These are phyloP conservation scores for Fusarium sp. DNA, from an alignment of 2,329 filamentous ascomycete species.

Conservation along the genomic window DNA sequence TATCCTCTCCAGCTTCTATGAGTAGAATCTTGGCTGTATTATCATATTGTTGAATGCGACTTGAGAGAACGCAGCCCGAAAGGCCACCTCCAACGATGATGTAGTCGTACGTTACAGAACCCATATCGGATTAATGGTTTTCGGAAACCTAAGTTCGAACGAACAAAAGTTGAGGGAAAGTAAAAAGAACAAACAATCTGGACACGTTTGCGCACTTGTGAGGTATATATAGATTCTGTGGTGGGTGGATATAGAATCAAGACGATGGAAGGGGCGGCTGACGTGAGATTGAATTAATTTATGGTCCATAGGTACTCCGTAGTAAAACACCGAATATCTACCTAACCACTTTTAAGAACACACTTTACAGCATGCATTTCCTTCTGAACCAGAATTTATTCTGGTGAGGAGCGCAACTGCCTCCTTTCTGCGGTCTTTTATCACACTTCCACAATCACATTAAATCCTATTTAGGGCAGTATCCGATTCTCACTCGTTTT, in stretches of 20 bases:
- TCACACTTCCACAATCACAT: too few relatives aligned
- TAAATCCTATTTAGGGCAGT: too few relatives aligned
- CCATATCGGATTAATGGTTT: background rate
- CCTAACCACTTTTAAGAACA: too few relatives aligned
- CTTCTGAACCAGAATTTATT: too few relatives aligned
- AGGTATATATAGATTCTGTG: background rate
- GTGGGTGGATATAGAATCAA: background rate
- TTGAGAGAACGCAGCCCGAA: slow-evolving; percentile 52
- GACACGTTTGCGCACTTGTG: background rate
- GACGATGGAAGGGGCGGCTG: background rate
- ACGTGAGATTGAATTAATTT: background rate
- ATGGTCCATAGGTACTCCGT: too few relatives aligned
- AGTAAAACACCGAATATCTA: too few relatives aligned
- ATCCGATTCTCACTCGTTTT: too few relatives aligned
- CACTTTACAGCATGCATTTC: too few relatives aligned
- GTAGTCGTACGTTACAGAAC: slow-evolving; percentile 43
- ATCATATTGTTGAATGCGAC: slow-evolving; percentile 47
- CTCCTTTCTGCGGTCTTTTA: too few relatives aligned
- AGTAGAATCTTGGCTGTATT: slow-evolving; percentile 51
- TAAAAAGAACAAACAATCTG: background rate
- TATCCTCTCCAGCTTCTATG: slow-evolving; percentile 55
- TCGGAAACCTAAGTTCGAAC: background rate
- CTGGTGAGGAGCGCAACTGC: too few relatives aligned
- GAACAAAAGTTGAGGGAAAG: rapidly evolving
- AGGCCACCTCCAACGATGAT: slow-evolving; percentile 53